Evolutionary conservation across 345 rosid genomes (phyloP).

Genomic region (Adansonia digitata): DNA sequence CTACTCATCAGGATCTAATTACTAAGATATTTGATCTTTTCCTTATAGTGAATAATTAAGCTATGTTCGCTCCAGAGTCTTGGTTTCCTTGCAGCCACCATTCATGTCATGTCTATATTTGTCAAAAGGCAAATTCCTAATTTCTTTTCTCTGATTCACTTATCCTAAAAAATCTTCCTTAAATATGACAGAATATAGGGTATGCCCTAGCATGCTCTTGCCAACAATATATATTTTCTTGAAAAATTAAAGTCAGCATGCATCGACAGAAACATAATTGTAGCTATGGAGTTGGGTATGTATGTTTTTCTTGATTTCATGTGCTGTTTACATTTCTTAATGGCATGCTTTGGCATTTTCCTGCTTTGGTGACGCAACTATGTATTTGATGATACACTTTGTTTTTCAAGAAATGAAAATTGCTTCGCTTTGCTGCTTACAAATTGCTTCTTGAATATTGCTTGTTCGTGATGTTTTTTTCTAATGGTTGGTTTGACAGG

Average conservation of each 20-base stretch:
- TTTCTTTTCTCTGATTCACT: not conserved
- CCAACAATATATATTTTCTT: not conserved
- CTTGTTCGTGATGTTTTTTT: conserved; percentile 13
- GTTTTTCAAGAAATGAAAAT: not conserved
- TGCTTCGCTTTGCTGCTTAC: conserved; percentile 9
- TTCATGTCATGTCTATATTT: not conserved
- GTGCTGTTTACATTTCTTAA: not conserved
- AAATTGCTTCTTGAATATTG: conserved; percentile 2
- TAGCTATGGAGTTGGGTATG: not conserved
- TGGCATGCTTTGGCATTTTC: not conserved
- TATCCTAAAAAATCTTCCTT: not conserved
- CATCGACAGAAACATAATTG: not conserved
- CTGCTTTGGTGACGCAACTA: not conserved
- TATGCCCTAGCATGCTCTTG: not conserved
- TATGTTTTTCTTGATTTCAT: conserved; percentile 4
- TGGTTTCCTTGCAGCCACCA: not conserved
- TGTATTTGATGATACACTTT: not conserved
- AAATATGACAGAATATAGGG: not conserved
- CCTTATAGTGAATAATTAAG: not conserved
- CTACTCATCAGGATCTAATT: not conserved
- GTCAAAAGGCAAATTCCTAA: not conserved
- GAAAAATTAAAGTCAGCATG: not conserved
- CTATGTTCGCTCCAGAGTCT: not conserved
- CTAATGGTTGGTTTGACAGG: conserved; percentile 42
- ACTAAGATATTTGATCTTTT: not conserved